A percentile compares a stretch with the other conserved stretches of the same genome.
Evolutionary conservation across 106 monocot genomes (phyloP).

Genomic region (Phalaenopsis aphrodite): DNA sequence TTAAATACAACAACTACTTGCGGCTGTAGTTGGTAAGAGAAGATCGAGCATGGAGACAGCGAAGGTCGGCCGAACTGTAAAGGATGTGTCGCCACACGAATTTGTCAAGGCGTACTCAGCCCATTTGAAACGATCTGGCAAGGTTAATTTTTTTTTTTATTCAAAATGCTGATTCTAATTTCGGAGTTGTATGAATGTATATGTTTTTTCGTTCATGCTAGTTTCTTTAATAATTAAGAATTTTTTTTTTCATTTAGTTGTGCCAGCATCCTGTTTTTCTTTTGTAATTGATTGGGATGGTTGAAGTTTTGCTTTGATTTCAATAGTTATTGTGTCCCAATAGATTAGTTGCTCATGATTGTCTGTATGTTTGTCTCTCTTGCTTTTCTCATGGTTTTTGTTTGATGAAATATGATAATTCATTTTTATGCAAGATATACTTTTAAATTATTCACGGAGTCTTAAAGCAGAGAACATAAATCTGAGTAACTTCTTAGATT

Average conservation of each 20-base stretch:
- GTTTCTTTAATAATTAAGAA: not conserved
- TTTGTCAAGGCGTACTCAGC: constrained; percentile 69
- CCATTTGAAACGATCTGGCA: constrained; percentile 65
- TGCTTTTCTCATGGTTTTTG: not conserved
- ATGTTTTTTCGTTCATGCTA: not conserved
- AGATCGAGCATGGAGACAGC: constrained; percentile 13
- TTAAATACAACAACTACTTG: no score
- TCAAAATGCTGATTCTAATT: not conserved
- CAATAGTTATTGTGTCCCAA: not conserved
- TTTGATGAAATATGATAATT: no score
- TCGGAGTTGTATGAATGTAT: not conserved
- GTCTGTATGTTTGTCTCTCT: no score
- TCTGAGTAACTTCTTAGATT: no score
- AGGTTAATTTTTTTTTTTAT: constrained; percentile 18
- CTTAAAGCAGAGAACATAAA: no score
- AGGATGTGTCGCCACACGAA: constrained; percentile 65
- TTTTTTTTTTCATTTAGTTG: not conserved
- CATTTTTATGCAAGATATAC: not conserved
- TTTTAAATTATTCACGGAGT: no score
- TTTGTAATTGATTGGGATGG: not conserved
- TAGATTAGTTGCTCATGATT: not conserved
- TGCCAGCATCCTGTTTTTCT: not conserved
- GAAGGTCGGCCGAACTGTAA: constrained; percentile 40
- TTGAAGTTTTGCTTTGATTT: not conserved
- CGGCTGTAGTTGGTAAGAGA: not conserved